These are phyloP conservation scores for Russula brevipes DNA, from an alignment of 768 basidiomycete species.

Conservation along the genomic window DNA sequence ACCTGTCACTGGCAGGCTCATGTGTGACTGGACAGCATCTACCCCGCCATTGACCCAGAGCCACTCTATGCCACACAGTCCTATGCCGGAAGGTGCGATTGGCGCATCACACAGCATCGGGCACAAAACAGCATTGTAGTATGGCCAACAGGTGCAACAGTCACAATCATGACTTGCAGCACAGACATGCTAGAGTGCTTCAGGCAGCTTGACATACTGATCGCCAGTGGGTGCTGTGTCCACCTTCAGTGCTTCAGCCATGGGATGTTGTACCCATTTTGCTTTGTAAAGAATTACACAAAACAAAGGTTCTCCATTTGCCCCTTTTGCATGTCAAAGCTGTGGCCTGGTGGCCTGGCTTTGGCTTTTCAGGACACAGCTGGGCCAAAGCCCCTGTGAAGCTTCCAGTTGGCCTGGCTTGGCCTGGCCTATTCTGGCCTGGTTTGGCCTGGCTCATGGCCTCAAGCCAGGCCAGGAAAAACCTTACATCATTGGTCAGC, in stretches of 20 bases:
- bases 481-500: no score
- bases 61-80: not conserved
- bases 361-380: no score
- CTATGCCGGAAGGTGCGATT: not conserved
- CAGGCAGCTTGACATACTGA: constrained; percentile 7
- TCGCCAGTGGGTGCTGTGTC: constrained; percentile 8
- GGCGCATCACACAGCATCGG: constrained; percentile 10
- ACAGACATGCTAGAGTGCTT: constrained; percentile 2
- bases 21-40: not conserved
- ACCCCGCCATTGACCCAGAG: constrained; percentile 3
- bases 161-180: not conserved
- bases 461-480: no score
- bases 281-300: no score
- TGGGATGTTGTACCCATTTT: no score
- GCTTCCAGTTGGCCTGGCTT: no score
- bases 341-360: no score
- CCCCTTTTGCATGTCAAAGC: no score
- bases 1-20: not conserved
- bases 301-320: no score
- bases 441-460: no score
- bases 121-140: constrained; percentile 6
- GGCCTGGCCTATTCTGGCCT: no score
- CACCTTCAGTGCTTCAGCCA: not conserved
- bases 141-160: constrained; percentile 4
- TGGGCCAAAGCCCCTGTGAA: no score